These are phyloP conservation scores for Venturia nashicola DNA, from an alignment of 2,329 filamentous ascomycete genomes.

Conservation along the genomic window DNA sequence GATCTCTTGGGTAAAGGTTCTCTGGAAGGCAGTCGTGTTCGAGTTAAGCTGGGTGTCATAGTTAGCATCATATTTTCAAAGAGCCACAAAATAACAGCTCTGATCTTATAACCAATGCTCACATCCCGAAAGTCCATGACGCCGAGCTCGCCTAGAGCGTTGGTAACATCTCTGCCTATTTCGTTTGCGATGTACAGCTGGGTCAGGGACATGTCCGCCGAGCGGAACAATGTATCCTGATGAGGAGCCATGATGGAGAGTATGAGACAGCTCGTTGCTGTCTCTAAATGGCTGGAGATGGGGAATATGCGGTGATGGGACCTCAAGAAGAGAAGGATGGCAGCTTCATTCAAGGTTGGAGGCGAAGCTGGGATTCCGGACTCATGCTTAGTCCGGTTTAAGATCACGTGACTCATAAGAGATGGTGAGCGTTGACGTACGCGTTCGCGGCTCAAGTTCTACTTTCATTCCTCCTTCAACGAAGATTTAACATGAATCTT, in stretches of 20 bases:
- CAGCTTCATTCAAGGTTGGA: not conserved
- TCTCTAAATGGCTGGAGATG: not conserved
- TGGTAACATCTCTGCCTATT: constrained; percentile 95
- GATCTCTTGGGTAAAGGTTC: constrained; percentile 96
- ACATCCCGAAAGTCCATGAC: constrained; percentile 97
- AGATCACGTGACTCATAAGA: not conserved
- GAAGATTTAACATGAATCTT: no score
- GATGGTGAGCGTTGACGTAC: not conserved
- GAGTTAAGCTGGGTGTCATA: constrained; percentile 61
- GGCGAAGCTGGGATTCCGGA: not conserved
- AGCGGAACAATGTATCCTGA: constrained; percentile 96
- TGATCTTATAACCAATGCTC: constrained; percentile 26
- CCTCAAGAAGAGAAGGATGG: not conserved
- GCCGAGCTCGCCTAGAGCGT: constrained; percentile 88
- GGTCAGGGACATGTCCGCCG: constrained; percentile 99
- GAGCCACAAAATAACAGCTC: not conserved
- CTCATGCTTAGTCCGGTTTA: not conserved
- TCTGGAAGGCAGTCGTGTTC: constrained; percentile 85
- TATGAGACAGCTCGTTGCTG: constrained; percentile 1
- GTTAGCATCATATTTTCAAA: constrained; percentile 10
- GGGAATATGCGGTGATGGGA: not conserved
- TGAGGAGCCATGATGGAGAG: constrained; percentile 41
- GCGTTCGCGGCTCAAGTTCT: not conserved
- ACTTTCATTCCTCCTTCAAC: not conserved
- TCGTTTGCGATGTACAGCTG: constrained; percentile 99